Evolutionary conservation across 2,329 filamentous ascomycete species (phyloP), one percentile per base, ranked within the genome.

Genomic region (Neonectria faginata): DNA sequence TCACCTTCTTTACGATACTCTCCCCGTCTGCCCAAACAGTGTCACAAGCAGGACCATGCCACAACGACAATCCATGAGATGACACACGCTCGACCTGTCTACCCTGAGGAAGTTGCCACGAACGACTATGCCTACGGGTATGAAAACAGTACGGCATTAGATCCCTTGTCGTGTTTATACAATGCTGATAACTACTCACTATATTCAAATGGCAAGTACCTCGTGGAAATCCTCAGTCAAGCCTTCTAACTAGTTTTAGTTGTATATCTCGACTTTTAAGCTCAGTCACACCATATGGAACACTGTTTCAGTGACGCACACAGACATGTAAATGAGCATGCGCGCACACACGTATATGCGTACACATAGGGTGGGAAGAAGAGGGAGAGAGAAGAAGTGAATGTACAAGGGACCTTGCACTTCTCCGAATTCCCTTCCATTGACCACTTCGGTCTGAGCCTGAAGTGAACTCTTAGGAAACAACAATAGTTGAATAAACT

Each of bases 41-140:
- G 69, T 14, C 69, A 71, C n/a, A 70, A 64, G 45, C 68, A 71
- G 10, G 68, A 71, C n/a, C 69, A 70, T 1, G 69, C 69, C 1
- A 67, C 66, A 1, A 70, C 69, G 0, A 67, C 57, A 0, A 66
- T 70, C 2, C 69, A 70, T 9, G 69, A 70, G 27, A 69, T 70
- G 68, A 70, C 69, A 1, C 69, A 70, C 39, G 68, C 66, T 1
- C 51, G 68, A 27, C 50, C 66, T 7, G 61, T 70, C 1, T 70
- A 54, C 55, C 64, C 68, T 22, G 41, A 67, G 33, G 68, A 62
- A 10, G 57, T 60, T 12, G 39, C 69, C 0, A 70, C 69, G 1
- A 41, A 51, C 11, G 69, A 70, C 5, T 69, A 69, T 7, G 69
- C 69, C 1, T 70, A 70, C 20, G 66, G 69, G 0, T 70, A 70